These are phyloP conservation scores for Hypoxylon sp. DNA, from an alignment of 2,329 filamentous ascomycete species.

Conservation along the genomic window DNA sequence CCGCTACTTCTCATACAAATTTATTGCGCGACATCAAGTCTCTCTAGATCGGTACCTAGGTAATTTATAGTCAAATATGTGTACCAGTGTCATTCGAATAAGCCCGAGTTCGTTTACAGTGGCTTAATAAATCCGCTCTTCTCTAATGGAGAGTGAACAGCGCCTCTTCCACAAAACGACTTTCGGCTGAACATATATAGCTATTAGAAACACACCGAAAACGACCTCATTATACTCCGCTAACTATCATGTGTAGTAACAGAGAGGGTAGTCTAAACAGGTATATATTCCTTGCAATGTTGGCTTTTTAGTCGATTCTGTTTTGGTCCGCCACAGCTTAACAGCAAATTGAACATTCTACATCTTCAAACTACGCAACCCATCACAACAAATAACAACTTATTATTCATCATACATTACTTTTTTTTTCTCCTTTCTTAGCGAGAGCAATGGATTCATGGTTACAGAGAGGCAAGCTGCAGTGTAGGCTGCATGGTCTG, in stretches of 20 bases:
- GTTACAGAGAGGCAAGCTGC: neutral
- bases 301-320: neutral
- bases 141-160: neutral
- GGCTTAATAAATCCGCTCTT: too few relatives aligned
- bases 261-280: neutral
- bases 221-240: neutral
- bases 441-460: neutral
- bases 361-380: neutral
- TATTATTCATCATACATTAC: neutral
- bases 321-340: neutral
- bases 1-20: neutral
- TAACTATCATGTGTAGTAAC: neutral
- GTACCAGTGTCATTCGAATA: neutral
- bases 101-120: neutral
- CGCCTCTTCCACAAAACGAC: neutral
- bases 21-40: neutral
- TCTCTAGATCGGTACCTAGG: neutral
- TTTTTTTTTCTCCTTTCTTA: neutral
- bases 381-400: neutral
- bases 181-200: neutral
- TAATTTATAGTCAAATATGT: neutral
- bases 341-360: neutral
- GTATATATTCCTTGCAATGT: constrained; percentile 7
- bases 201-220: neutral
- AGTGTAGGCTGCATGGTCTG: constrained; percentile 16